Conservation (phyloP, 176 grass and related monocot genomes). For the Carex parvula region DNA sequence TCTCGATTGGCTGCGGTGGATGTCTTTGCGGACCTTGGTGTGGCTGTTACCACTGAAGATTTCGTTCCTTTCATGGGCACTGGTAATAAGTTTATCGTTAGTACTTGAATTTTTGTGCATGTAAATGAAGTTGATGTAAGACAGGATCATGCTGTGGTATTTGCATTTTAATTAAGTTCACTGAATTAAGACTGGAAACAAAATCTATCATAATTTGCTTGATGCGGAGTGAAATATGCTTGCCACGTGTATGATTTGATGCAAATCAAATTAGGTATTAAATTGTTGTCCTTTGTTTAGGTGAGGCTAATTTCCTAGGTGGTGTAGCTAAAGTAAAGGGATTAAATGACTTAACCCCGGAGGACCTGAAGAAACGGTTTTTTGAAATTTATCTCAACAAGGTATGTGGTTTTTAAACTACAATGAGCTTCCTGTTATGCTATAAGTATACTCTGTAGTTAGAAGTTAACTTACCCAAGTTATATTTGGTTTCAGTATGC, state of each 20-base stretch:
- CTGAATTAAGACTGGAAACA: background rate
- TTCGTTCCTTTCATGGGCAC: slow-evolving; percentile 94
- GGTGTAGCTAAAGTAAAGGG: slow-evolving; percentile 83
- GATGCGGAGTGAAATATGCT: background rate
- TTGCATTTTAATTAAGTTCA: background rate
- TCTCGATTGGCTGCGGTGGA: slow-evolving; percentile 74
- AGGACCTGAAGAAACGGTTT: slow-evolving; percentile 71
- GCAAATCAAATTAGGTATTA: background rate
- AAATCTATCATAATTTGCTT: background rate
- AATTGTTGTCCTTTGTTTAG: slow-evolving; percentile 29
- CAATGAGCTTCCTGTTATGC: background rate
- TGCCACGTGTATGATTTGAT: background rate
- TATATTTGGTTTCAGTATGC: slow-evolving; percentile 60
- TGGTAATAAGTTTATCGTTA: slow-evolving; percentile 45
- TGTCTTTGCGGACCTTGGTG: slow-evolving; percentile 84
- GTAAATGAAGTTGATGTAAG: background rate
- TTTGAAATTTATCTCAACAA: slow-evolving; percentile 90
- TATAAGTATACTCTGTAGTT: background rate
- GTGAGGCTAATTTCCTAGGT: slow-evolving; percentile 97
- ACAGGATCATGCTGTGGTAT: background rate
- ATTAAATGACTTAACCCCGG: slow-evolving; percentile 64
- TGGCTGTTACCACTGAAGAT: slow-evolving; percentile 78
- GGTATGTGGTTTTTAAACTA: slow-evolving; percentile 34
- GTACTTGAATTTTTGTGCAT: background rate
- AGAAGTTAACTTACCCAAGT: background rate